A percentile compares a stretch with the other conserved stretches of the same genome.
Evolutionary conservation across 345 rosid species (phyloP).

Genomic region (Eucalyptus viminalis): DNA sequence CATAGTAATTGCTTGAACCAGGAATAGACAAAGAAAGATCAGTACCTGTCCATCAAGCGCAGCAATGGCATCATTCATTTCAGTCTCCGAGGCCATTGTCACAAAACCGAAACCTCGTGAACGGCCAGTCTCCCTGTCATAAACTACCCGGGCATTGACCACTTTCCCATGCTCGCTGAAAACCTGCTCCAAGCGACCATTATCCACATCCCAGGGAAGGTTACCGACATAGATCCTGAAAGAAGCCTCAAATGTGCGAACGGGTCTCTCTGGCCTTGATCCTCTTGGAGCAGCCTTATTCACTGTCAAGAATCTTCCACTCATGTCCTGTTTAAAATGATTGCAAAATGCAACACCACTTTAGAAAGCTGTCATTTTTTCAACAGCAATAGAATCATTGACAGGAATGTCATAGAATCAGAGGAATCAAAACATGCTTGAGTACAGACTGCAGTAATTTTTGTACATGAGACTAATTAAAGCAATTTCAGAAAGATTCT

Average conservation of each 20-base stretch:
- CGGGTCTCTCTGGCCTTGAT: conserved; percentile 46
- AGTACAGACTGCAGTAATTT: neutral
- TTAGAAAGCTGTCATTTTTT: neutral
- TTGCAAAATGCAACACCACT: neutral
- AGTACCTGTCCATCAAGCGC: conserved; percentile 95
- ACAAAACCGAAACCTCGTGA: conserved; percentile 98
- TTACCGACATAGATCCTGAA: conserved; percentile 77
- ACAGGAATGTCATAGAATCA: neutral
- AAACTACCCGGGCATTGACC: conserved; percentile 62
- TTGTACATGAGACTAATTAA: neutral
- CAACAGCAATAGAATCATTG: neutral
- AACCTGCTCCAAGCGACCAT: conserved; percentile 62
- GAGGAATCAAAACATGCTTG: neutral
- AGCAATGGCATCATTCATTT: conserved; percentile 84
- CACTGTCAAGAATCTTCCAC: conserved; percentile 70
- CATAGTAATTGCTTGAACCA: neutral
- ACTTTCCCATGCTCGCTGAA: conserved; percentile 96
- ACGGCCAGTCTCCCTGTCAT: conserved; percentile 82
- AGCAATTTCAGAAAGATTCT: neutral
- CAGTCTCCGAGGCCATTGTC: conserved; percentile 66
- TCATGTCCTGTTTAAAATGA: conserved; percentile 39
- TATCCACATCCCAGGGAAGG: conserved; percentile 82
- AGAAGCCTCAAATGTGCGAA: conserved; percentile 40
- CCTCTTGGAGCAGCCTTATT: conserved; percentile 94
- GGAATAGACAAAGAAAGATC: neutral